Percentiles rank a stretch among this genome's conserved stretches.
Conservation (phyloP, 2,329 filamentous ascomycete genomes). For the Sordariomycetes sp. region DNA sequence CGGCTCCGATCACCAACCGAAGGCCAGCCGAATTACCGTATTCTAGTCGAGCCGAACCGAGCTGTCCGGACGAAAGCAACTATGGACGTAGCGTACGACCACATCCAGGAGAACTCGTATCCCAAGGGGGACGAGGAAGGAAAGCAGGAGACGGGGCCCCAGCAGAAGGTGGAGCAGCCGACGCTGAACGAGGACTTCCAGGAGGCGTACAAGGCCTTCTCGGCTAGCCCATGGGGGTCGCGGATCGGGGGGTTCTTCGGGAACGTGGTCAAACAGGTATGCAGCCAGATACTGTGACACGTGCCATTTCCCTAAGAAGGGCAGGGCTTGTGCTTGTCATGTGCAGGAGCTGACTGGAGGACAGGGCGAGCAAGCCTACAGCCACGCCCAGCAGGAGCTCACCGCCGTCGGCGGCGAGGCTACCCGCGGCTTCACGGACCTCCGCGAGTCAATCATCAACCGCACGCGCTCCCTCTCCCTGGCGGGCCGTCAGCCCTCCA, state of each 20-base stretch:
- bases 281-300: background rate
- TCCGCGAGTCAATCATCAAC: constrained; percentile 54
- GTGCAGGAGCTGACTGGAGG: constrained; percentile 6
- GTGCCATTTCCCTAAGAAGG: background rate
- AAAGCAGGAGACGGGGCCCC: constrained; percentile 21
- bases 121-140: constrained; percentile 35
- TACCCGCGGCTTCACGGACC: constrained; percentile 61
- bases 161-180: constrained; percentile 25
- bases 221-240: constrained; percentile 80
- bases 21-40: background rate
- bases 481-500: constrained; percentile 22
- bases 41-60: background rate
- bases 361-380: constrained; percentile 70
- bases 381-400: constrained; percentile 76
- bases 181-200: constrained; percentile 80
- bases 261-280: constrained; percentile 83
- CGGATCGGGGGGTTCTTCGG: constrained; percentile 80
- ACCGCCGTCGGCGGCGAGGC: constrained; percentile 69
- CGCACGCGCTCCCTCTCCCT: constrained; percentile 65
- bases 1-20: background rate
- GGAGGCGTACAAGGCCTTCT: constrained; percentile 90
- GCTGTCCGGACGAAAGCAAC: constrained; percentile 2
- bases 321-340: background rate
- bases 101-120: constrained; percentile 76
- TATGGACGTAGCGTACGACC: constrained; percentile 97